Base-by-base conservation (phyloP, 192 early-diverging fungal species). In the Coemansia sp. region DNA sequence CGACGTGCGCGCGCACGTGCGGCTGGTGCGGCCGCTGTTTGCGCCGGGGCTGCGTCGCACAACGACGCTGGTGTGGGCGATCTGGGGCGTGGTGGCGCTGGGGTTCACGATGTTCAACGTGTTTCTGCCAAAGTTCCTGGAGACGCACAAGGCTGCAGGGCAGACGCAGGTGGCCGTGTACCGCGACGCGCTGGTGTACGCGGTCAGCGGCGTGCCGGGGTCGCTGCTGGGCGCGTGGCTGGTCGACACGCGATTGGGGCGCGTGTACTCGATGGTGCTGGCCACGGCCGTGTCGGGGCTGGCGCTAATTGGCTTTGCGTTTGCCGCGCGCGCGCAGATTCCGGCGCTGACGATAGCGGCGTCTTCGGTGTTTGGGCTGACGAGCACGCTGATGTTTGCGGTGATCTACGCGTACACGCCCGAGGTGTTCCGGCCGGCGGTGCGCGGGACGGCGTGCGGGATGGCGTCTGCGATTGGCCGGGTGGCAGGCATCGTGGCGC, bases 31-130 rank as follows among this genome's bases (percentile, higher is more conserved):
- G n/a, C 80, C 84, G 4, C 55, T 90, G 40, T 71, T 88, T 62
- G 55, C 55, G 11, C 78, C 72, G 0, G 57, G 69, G 49, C 81
- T 82, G 59, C 54, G 82, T 25, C 44, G 70, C 19, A 90, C 87
- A 2, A 88, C 89, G 1, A 31, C 85, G 0, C 56, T 92, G 43
- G 76, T 94, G 19, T 89, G 85, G 82, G 38, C 62, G 10, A 91
- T 94, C 36, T 94, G 91, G 91, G 76, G 80, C 0, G 57, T 90
- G 14, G 83, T 87, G 4, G 75, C 88, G 1, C 67, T 90, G 60
- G 90, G 86, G 0, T 94, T 85, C 56, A 90, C 85, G n/a, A 91
- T 90, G 79, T 92, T 94, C 62, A 92, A 92, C 65, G 87, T 85
- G 6, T 92, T 92, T 55, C 53, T 91, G 10, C 88, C 91, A 23